Evolutionary conservation across 2,329 filamentous ascomycete genomes (phyloP), one percentile per base, ranked within the genome.

Genomic region (Colletotrichum euphorbiae): DNA sequence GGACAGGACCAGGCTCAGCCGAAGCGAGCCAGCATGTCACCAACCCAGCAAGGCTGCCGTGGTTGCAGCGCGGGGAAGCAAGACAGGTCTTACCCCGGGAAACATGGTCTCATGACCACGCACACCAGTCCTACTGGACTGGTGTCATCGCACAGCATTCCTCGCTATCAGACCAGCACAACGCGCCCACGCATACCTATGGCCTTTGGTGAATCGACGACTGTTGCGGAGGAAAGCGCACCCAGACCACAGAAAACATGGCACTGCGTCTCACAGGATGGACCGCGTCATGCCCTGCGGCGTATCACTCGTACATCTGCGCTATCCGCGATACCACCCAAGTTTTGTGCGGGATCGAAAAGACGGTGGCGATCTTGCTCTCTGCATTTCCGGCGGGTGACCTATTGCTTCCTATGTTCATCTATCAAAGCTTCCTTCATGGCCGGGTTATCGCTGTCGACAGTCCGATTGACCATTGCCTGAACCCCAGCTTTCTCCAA

Each of bases 91-190:
- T 55, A 51, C 24, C 54, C 46, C 24, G 48, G 45, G 40, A 24
- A 48, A 58, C 36, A 50, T 60, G 61, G 62, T 50, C 62, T 51
- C 66, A 69, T 69, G 66, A 66, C 66, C 55, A 46, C 46, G 21
- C 19, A 28, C 43, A 60, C 46, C 55, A 33, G 48, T 33, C 42
- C 61, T 55, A 42, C n/a, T 52, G 66, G 46, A 46, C 61, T 59
- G 61, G 42, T 43, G 46, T 48, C 45, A 36, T 64, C 57, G 46
- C 60, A 66, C 50, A 42, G 62, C 62, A 55, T 21, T 60, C 31
- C 33, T 62, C 8, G 36, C 36, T 36, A 50, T 55, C 46, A 40
- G 40, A 59, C 38, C 65, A 55, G 54, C 51, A 58, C 33, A 40
- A 15, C 9, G 31, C 3, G n/a, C 48, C 60, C 24, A 55, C 31